Base-by-base conservation (phyloP, 306 rosid species). In the Sicyos edulis region DNA sequence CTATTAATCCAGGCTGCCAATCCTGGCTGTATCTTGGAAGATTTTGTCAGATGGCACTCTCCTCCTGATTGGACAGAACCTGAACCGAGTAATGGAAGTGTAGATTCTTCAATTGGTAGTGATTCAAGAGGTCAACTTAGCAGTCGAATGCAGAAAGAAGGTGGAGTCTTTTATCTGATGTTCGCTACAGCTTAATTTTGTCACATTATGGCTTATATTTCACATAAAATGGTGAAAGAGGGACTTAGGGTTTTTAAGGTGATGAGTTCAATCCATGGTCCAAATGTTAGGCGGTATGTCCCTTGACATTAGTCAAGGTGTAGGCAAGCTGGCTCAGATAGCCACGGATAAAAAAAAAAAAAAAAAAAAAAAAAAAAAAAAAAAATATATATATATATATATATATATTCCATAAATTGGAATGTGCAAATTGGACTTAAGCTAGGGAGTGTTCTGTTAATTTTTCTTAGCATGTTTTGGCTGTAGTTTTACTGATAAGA, bases 21-120 rank as follows among this genome's bases (percentile, higher is more conserved):
- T 89, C 99, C 99, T 81, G 99, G 99, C 75, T 95, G 99, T 85
- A 91, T 95, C 81, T 85, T 95, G 87, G 97, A 89, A 80, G 99
- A 95, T 84, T 95, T 95, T 79, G 97, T 95, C 54, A 85, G 99
- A 79, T 95, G 99, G 99, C 91, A 91, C 85, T 95, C 99, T 57
- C 99, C 99, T 80, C 99, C 99, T 78, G 99, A 95, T 76, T 95
- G 99, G 99, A 83, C 89, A 21, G 95, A 87, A 62, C 78, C 72
- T 77, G 96, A 87, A 74, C 85, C 81, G 58, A 66, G 51, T 81
- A 44, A 15, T 3, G 92, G 85, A 71, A 89, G 72, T 78, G 72
- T 58, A 74, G 89, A 86, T 65, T 81, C 81, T 78, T 66, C 74
- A 63, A 83, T 85, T 76, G 54, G 78, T 62, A 77, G 81, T 8